These are phyloP conservation scores for Talaromyces verruculosus DNA, from an alignment of 2,329 filamentous ascomycete species.

Conservation along the genomic window DNA sequence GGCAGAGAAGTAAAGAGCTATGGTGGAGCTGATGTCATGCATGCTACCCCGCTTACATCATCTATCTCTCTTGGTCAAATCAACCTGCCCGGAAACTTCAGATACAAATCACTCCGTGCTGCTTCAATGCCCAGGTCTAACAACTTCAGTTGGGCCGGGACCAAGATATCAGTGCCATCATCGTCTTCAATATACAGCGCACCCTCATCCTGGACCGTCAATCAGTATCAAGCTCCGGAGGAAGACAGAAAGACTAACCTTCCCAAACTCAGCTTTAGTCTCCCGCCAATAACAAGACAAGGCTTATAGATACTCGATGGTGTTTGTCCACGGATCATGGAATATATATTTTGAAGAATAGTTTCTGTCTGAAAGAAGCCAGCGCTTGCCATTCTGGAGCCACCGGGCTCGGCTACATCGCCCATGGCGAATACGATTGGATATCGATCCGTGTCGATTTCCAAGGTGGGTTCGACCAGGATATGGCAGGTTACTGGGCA, in stretches of 20 bases:
- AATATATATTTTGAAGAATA: slow-evolving; percentile 5
- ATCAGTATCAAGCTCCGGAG: not conserved
- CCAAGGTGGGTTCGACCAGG: slow-evolving; percentile 3
- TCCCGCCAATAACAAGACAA: not conserved
- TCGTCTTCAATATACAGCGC: slow-evolving; percentile 6
- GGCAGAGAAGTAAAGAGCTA: not conserved
- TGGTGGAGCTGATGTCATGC: slow-evolving; percentile 8
- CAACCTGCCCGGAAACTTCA: slow-evolving; percentile 3
- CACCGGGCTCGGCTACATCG: slow-evolving; percentile 12
- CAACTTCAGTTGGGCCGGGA: not conserved
- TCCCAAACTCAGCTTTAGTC: slow-evolving; percentile 6
- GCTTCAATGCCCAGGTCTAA: slow-evolving; percentile 10
- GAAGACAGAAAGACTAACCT: not conserved
- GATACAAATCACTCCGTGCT: slow-evolving; percentile 2
- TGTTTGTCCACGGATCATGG: not conserved
- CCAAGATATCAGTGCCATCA: not conserved
- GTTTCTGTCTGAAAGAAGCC: slow-evolving; percentile 15
- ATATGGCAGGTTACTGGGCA: not conserved
- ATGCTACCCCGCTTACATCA: slow-evolving; percentile 12
- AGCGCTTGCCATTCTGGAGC: slow-evolving; percentile 8
- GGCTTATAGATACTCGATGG: not conserved
- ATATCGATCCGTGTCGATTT: not conserved
- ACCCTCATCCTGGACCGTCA: not conserved
- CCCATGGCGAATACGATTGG: slow-evolving; percentile 11
- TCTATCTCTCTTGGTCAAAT: not conserved